Evolutionary conservation across 1,284 basidiomycete species (phyloP).

Genomic region (Irpex rosettiformis): DNA sequence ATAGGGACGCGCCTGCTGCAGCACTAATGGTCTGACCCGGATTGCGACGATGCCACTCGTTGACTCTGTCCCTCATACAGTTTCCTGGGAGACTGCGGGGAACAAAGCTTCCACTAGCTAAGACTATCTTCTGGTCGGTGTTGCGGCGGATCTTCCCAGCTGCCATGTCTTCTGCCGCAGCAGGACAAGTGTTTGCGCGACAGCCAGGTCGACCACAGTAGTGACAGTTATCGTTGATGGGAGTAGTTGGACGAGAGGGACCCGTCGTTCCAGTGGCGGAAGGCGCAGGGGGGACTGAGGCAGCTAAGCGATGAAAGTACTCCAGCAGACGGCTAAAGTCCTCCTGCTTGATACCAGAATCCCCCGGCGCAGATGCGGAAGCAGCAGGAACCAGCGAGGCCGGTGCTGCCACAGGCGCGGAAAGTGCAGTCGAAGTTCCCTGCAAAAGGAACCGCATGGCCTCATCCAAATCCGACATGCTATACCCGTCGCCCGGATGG

Average conservation of each 20-base stretch:
- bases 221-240: neutral
- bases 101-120: neutral
- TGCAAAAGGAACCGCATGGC: slow-evolving; percentile 9
- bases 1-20: no score
- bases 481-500: slow-evolving; percentile 12
- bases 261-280: no score
- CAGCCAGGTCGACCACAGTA: neutral
- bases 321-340: no score
- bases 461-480: slow-evolving; percentile 5
- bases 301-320: no score
- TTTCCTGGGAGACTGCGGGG: neutral
- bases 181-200: neutral
- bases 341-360: no score
- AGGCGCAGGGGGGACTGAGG: neutral
- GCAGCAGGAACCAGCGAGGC: no score
- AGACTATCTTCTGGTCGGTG: neutral
- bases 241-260: neutral
- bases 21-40: neutral
- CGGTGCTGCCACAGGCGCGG: no score
- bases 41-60: neutral
- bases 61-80: neutral
- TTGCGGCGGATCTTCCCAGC: neutral
- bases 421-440: neutral
- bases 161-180: neutral
- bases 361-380: no score